Evolutionary conservation across 306 rosid species (phyloP).

Genomic region (Trifolium subterraneum): DNA sequence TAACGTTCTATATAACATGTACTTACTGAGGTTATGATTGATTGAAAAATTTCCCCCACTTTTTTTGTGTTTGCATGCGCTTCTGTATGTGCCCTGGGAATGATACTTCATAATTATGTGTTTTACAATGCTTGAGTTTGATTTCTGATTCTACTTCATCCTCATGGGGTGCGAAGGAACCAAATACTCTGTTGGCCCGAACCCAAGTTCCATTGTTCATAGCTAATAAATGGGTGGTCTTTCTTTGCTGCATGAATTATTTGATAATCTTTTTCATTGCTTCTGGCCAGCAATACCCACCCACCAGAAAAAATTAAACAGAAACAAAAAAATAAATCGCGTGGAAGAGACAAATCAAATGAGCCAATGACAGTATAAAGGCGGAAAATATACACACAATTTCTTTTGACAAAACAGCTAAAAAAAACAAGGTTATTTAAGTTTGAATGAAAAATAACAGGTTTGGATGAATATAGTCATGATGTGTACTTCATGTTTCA

Average conservation of each 20-base stretch:
- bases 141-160: slow-evolving; percentile 10
- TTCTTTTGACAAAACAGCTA: slow-evolving; percentile 2
- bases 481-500: neutral
- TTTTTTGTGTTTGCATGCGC: neutral
- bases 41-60: slow-evolving; percentile 15
- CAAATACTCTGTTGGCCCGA: neutral
- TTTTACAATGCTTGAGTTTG: slow-evolving; percentile 22
- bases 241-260: neutral
- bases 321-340: neutral
- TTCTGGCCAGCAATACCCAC: slow-evolving; percentile 15
- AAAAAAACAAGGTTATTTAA: neutral
- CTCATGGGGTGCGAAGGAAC: neutral
- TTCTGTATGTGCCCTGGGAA: neutral
- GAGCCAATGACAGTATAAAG: slow-evolving; percentile 9
- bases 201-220: slow-evolving; percentile 1
- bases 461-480: slow-evolving; percentile 28
- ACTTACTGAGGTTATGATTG: slow-evolving; percentile 59
- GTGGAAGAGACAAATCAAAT: slow-evolving; percentile 8
- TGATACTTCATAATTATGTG: slow-evolving; percentile 8
- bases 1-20: slow-evolving; percentile 40
- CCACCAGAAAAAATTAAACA: neutral
- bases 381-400: neutral
- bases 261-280: neutral
- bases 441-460: slow-evolving; percentile 28
- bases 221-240: slow-evolving; percentile 5